Base-by-base conservation (phyloP, 108 stramenopile species). In the Cyclostephanos invisitatus region DNA sequence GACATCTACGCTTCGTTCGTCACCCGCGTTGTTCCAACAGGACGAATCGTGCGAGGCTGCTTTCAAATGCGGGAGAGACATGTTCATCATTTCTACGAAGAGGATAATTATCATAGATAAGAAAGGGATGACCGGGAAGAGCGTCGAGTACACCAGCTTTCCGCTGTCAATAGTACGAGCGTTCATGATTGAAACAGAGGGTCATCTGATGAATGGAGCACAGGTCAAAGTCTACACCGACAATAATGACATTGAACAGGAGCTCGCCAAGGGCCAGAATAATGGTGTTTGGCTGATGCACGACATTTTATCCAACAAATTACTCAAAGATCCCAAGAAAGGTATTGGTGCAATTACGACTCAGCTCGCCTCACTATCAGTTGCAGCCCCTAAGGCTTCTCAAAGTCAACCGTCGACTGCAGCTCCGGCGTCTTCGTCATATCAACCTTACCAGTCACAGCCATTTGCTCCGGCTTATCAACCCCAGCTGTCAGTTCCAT, bases 101-200 rank as follows among this genome's bases (percentile, higher is more conserved):
- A 62, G 87, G 2, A 73, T 90, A 12, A 73, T 90, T 14, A 63
- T 68, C 22, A 68, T 90, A 37, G 89, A 90, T 62, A 79, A 75
- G 22, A 84, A 90, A 58, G 87, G 87, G 9, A 70, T 90, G 11
- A 68, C 78, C 10, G 89, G 89, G 15, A 86, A 83, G 53, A 69
- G 65, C 25, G 80, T 90, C 20, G 84, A 86, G 35, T 90, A 90
- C 74, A 75, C 69, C 46, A 77, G 78, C 46, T 83, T 75, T 47
- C 89, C 89, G 2, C 83, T 78, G 27, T 37, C 25, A 24, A 21
- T 28, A 21, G 10, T 20, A 5, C 25, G 17, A 32, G n/a, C 32
- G 15, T 73, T 25, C 69, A 84, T 80, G 66, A 80, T 88, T 47
- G 80, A 90, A 51, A 87, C 86, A 1, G 87, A 83, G 18, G 87